Percentiles rank a stretch among this genome's conserved stretches.
phyloP scores from a whole-genome alignment of 2,329 filamentous ascomycete genomes.

The Akanthomyces uredinophilus region DNA sequence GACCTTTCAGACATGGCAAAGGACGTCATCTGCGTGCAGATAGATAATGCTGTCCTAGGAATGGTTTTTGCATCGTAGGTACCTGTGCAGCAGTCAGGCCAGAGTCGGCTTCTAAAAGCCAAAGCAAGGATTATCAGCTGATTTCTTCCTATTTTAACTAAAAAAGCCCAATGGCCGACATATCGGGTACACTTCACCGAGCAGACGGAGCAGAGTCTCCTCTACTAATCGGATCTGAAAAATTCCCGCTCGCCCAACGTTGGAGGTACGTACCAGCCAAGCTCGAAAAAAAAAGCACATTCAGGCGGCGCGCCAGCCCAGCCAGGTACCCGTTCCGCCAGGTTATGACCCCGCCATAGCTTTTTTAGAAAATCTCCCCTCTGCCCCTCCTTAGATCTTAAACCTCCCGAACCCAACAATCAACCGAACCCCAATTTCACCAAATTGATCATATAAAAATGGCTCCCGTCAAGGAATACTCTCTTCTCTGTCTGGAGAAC shows the following conservation, averaged over 20 bases:
- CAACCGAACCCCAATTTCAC: constrained; percentile 17
- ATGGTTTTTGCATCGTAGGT: neutral
- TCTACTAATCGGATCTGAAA: neutral
- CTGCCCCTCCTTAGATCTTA: constrained; percentile 17
- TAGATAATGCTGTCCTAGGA: neutral
- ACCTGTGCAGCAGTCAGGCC: too few species aligned
- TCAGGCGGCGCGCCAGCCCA: neutral
- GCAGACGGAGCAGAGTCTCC: too few species aligned
- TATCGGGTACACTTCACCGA: too few species aligned
- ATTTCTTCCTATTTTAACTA: too few species aligned
- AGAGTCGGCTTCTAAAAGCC: too few species aligned
- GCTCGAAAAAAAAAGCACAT: too few species aligned
- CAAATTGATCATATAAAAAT: constrained; percentile 44
- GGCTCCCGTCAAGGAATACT: constrained; percentile 72
- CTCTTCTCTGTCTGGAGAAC: constrained; percentile 93
- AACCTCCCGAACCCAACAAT: constrained; percentile 11
- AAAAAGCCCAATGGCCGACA: too few species aligned
- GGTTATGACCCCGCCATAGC: constrained; percentile 13
- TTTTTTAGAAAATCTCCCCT: constrained; percentile 14
- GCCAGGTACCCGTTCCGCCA: neutral
- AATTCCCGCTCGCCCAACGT: neutral
- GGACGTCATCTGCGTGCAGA: neutral
- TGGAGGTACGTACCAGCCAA: neutral
- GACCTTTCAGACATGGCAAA: neutral
- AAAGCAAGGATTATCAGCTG: too few species aligned